A percentile compares a stretch with the other conserved stretches of the same genome.
These are phyloP conservation scores for Anthracocystis setariae DNA, from an alignment of 1,284 basidiomycete genomes.

Conservation along the genomic window DNA sequence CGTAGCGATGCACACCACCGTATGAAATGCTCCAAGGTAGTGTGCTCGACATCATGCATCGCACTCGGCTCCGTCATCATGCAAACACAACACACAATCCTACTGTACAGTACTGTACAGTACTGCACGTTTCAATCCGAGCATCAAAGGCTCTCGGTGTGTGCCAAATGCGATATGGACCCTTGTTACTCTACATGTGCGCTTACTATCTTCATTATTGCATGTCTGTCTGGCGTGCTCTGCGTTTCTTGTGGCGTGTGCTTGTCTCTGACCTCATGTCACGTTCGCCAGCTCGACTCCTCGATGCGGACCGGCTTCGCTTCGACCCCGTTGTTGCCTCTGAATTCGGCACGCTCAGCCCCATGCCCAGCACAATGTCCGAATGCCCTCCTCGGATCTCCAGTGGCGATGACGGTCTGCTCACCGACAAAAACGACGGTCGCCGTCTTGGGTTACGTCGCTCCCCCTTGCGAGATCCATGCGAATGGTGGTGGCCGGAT, in stretches of 20 bases:
- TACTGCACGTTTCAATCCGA: no score
- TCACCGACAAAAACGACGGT: slow-evolving; percentile 32
- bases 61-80: no score
- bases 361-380: slow-evolving; percentile 25
- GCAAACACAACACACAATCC: no score
- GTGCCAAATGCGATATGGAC: no score
- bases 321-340: slow-evolving; percentile 20
- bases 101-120: no score
- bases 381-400: slow-evolving; percentile 32
- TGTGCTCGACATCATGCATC: no score
- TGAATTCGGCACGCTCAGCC: slow-evolving; percentile 14
- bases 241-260: slow-evolving; percentile 21
- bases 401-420: slow-evolving; percentile 33
- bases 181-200: no score
- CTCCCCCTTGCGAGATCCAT: slow-evolving; percentile 29
- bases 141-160: no score
- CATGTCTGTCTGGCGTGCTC: slow-evolving; percentile 9
- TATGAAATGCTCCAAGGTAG: no score
- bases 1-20: no score
- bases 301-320: slow-evolving; percentile 26
- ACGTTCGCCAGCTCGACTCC: slow-evolving; percentile 23
- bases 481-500: slow-evolving; percentile 16
- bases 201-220: no score
- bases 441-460: slow-evolving; percentile 21
- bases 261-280: slow-evolving; percentile 17